Evolutionary conservation across 2,329 filamentous ascomycete species (phyloP).

Genomic region (Colletotrichum godetiae): DNA sequence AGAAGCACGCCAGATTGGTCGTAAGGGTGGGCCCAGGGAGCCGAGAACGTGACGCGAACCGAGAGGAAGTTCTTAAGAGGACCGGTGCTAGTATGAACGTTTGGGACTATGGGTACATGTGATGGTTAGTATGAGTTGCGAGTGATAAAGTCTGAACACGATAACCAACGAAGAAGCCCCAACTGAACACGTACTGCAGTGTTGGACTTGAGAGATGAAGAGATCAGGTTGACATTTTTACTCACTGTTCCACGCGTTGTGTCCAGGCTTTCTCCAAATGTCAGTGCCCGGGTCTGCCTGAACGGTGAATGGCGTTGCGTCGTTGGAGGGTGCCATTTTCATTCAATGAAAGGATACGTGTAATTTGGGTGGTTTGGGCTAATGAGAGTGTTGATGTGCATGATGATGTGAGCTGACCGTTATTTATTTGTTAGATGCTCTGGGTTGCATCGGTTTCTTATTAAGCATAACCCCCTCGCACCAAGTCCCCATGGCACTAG

Average conservation of each 20-base stretch:
- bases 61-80: slow-evolving; percentile 69
- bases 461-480: not conserved
- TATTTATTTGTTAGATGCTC: not conserved
- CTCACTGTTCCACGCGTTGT: slow-evolving; percentile 70
- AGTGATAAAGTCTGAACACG: not conserved
- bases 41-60: slow-evolving; percentile 70
- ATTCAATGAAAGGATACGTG: not conserved
- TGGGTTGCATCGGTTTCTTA: not conserved
- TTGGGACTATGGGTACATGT: slow-evolving; percentile 20
- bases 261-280: slow-evolving; percentile 77
- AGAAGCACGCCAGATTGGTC: slow-evolving; percentile 52
- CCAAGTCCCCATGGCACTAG: not conserved
- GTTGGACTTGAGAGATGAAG: not conserved
- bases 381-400: not conserved
- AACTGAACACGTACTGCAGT: not conserved
- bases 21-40: slow-evolving; percentile 60
- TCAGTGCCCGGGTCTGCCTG: slow-evolving; percentile 72
- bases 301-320: slow-evolving; percentile 56
- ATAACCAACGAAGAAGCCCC: not conserved
- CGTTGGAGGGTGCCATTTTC: not conserved
- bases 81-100: slow-evolving; percentile 50
- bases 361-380: not conserved
- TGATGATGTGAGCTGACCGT: not conserved
- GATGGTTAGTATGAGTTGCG: slow-evolving; percentile 29
- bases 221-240: not conserved